These are phyloP conservation scores for Apophysomyces trapeziformis DNA, from an alignment of 371 early-diverging fungal genomes.

Conservation along the genomic window DNA sequence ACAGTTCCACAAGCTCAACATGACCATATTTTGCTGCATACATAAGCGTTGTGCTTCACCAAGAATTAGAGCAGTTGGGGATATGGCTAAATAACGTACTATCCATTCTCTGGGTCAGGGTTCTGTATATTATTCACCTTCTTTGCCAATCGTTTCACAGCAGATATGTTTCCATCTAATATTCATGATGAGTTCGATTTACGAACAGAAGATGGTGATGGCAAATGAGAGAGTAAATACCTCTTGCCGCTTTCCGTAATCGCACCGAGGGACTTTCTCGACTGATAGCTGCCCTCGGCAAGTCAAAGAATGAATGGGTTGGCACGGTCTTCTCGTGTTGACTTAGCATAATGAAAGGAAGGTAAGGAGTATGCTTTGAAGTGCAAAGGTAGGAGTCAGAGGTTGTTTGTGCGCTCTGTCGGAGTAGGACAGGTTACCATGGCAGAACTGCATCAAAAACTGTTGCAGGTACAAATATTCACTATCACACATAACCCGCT, in stretches of 20 bases:
- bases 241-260: constrained; percentile 49
- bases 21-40: constrained; percentile 51
- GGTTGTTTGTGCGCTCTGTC: no score
- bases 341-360: neutral
- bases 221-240: constrained; percentile 19
- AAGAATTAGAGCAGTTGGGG: neutral
- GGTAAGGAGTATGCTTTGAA: neutral
- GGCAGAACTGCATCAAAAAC: no score
- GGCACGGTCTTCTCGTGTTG: constrained; percentile 17
- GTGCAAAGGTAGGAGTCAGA: no score
- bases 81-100: constrained; percentile 23
- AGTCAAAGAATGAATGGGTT: constrained; percentile 43
- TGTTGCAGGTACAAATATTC: no score
- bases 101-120: constrained; percentile 55
- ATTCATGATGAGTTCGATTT: neutral
- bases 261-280: constrained; percentile 48
- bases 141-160: constrained; percentile 48
- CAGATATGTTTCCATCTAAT: constrained; percentile 53
- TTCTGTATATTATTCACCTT: constrained; percentile 54
- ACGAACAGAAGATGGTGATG: neutral
- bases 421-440: no score
- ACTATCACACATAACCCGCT: no score
- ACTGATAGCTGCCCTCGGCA: constrained; percentile 44
- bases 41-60: constrained; percentile 50
- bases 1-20: constrained; percentile 45